phyloP scores from a whole-genome alignment of 1,284 basidiomycete genomes.

The Puccinia hordei region DNA sequence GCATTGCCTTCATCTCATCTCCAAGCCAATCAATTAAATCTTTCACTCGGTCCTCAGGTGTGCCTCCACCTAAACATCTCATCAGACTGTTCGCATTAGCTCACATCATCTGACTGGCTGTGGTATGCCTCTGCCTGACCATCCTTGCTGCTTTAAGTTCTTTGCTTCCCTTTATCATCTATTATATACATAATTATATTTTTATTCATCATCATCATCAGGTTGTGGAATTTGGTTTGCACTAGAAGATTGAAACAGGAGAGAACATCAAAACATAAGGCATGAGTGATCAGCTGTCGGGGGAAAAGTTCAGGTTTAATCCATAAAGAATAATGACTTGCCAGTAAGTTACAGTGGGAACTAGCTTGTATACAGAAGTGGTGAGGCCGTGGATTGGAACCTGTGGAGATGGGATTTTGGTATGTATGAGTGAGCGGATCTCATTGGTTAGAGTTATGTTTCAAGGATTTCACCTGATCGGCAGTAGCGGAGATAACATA shows the following conservation, averaged over 20 bases:
- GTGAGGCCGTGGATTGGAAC: constrained; percentile 45
- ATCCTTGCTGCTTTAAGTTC: no score
- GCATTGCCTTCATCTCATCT: no score
- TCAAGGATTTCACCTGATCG: constrained; percentile 27
- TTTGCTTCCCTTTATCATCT: no score
- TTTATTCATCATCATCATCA: neutral
- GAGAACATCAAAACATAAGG: neutral
- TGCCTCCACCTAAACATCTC: no score
- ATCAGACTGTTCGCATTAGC: no score
- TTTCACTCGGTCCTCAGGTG: no score
- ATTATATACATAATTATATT: no score
- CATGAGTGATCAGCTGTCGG: neutral
- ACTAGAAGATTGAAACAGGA: neutral
- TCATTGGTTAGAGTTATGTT: neutral
- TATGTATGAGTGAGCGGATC: neutral
- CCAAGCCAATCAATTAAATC: no score
- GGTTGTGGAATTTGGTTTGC: neutral
- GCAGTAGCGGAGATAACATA: constrained; percentile 46
- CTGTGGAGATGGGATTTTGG: neutral
- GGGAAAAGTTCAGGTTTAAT: neutral
- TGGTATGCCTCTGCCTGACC: no score
- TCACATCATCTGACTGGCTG: no score
- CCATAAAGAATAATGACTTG: neutral
- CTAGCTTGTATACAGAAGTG: constrained; percentile 39
- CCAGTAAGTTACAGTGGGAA: constrained; percentile 42